Evolutionary conservation across 208 protist genomes (phyloP), one percentile per base, ranked within the genome.

Genomic region (Tritrichomonas musculus): DNA sequence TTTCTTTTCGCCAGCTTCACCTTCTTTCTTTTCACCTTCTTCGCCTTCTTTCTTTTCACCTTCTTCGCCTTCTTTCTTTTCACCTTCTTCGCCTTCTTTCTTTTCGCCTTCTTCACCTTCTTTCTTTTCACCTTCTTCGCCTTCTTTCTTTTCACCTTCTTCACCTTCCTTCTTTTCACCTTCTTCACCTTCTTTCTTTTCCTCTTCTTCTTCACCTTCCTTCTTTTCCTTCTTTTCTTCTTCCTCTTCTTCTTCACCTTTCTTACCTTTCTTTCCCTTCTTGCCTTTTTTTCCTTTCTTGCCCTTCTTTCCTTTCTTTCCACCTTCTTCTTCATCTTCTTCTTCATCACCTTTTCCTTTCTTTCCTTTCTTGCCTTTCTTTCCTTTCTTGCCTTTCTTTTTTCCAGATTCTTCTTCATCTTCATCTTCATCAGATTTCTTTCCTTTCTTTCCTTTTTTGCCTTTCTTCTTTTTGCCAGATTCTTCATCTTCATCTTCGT

Each of bases 11-110:
- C 33, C 33, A n/a, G 13, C 47, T 14, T 41, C 73, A 11, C 47
- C 77, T 57, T 88, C 73, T n/a, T 84, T 84, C 73, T 84, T 84
- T 30, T 49, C 41, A 4, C 36, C 69, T 17, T 33, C 73, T 53
- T 84, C 73, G 13, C 41, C 73, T 49, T 53, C 77, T 88, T 88
- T 57, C 77, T 88, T 88, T n/a, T 82, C 41, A n/a, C 36, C 69
- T 14, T 44, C 69, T n/a, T 69, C 64, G 30, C 22, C 64, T 17
- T n/a, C 64, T 69, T 69, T n/a, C 64, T 69, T 69, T 25, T 17
- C 22, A 8, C 27, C 64, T n/a, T n/a, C n/a, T n/a, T 69, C 64
- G 30, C 22, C 64, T 17, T n/a, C 64, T 69, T 69, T n/a, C 64
- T 69, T 69, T n/a, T 69, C 27, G 3, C 27, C 64, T n/a, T 69